Evolutionary conservation across 768 basidiomycete species (phyloP).

Genomic region (Termitomyces sp.): DNA sequence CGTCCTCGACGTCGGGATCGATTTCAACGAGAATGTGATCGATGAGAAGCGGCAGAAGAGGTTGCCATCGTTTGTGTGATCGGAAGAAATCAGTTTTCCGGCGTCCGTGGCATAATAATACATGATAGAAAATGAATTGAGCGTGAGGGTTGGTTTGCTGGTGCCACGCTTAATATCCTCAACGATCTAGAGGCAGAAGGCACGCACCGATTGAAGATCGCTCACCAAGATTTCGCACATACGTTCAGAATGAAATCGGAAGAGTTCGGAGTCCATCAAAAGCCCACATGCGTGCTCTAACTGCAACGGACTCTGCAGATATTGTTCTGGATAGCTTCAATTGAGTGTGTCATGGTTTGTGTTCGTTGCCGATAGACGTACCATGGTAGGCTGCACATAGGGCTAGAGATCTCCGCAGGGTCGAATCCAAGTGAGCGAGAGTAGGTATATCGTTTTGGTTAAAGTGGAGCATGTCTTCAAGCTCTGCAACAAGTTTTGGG

Average conservation of each 20-base stretch:
- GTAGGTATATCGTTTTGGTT: slow-evolving; percentile 59
- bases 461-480: slow-evolving; percentile 76
- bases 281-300: slow-evolving; percentile 78
- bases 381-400: slow-evolving; percentile 87
- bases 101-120: slow-evolving; percentile 74
- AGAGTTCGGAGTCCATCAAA: slow-evolving; percentile 81
- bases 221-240: slow-evolving; percentile 80
- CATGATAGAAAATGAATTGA: slow-evolving; percentile 72
- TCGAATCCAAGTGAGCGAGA: slow-evolving; percentile 71
- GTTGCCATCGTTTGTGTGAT: slow-evolving; percentile 79
- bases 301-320: slow-evolving; percentile 78
- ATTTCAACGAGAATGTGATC: slow-evolving; percentile 80
- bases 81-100: slow-evolving; percentile 67
- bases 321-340: slow-evolving; percentile 59
- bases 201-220: slow-evolving; percentile 60
- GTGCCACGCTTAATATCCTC: slow-evolving; percentile 5
- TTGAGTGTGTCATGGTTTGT: neutral
- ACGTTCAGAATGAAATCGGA: slow-evolving; percentile 85
- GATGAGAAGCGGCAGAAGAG: slow-evolving; percentile 77
- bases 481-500: slow-evolving; percentile 45
- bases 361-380: slow-evolving; percentile 27
- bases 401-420: slow-evolving; percentile 69
- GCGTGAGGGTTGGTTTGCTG: slow-evolving; percentile 84
- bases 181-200: slow-evolving; percentile 3
- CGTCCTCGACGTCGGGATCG: slow-evolving; percentile 67